Percentiles rank a stretch among this genome's conserved stretches.
These are phyloP conservation scores for Eucalyptus regnans DNA, from an alignment of 345 rosid genomes.

Conservation along the genomic window DNA sequence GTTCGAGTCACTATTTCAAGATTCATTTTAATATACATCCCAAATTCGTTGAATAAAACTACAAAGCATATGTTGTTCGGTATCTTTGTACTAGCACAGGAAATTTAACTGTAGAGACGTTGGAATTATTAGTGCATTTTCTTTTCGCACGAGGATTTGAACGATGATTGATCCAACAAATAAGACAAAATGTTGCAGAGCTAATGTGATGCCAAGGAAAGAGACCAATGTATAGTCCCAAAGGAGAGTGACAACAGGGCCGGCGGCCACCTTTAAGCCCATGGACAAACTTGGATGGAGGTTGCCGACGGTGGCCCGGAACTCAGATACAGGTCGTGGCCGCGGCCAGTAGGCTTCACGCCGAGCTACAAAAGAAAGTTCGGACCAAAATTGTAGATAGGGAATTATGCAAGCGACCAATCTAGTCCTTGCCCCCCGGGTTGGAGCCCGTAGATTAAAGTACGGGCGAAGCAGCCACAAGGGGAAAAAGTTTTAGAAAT, in stretches of 20 bases:
- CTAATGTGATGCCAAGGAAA: neutral
- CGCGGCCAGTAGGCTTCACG: rapidly evolving
- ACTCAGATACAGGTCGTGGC: rapidly evolving
- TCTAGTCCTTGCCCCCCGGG: rapidly evolving
- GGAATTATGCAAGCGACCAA: rapidly evolving
- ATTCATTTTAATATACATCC: neutral
- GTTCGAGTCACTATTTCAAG: neutral
- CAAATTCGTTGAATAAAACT: too few relatives aligned
- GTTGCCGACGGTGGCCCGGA: too few relatives aligned
- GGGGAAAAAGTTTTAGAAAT: rapidly evolving
- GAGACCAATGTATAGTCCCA: neutral
- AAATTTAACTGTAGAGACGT: neutral
- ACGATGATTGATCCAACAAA: neutral
- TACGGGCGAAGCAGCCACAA: rapidly evolving
- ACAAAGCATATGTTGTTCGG: neutral
- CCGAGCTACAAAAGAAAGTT: too few relatives aligned
- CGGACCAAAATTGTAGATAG: rapidly evolving
- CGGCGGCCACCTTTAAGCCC: too few relatives aligned
- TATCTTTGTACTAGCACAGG: neutral
- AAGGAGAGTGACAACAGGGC: too few relatives aligned
- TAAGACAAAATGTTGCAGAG: neutral
- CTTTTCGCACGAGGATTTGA: neutral
- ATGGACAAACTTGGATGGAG: too few relatives aligned
- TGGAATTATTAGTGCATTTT: neutral
- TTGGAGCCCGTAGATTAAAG: rapidly evolving